A percentile compares a stretch with the other conserved stretches of the same genome.
These are phyloP conservation scores for Capillidium heterosporum DNA, from an alignment of 371 early-diverging fungal species.

Conservation along the genomic window DNA sequence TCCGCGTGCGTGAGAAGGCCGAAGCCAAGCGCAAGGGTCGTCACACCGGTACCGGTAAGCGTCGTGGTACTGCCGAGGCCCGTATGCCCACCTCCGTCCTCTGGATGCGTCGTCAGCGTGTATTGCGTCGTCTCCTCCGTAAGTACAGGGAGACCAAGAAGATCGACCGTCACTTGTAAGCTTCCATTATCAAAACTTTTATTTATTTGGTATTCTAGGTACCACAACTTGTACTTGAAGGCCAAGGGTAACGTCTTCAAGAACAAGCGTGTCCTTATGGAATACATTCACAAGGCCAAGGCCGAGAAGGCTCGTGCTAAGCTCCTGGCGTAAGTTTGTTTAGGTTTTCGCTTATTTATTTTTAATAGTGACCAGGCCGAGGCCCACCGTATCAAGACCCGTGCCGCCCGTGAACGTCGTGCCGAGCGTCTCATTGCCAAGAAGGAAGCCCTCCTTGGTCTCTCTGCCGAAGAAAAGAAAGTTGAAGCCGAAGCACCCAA, in stretches of 20 bases:
- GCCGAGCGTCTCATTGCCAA: constrained; percentile 72
- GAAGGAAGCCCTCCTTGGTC: constrained; percentile 50
- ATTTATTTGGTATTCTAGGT: constrained; percentile 17
- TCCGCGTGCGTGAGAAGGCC: constrained; percentile 82
- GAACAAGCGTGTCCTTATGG: constrained; percentile 99
- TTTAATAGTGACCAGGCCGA: constrained; percentile 80
- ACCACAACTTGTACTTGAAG: constrained; percentile 95
- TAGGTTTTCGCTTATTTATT: constrained; percentile 4
- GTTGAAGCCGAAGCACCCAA: not conserved
- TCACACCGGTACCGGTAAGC: constrained; percentile 97
- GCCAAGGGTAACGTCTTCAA: constrained; percentile 99
- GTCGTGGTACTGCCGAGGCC: constrained; percentile 97
- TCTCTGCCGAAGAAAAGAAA: constrained; percentile 10
- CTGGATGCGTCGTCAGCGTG: constrained; percentile 99
- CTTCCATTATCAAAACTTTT: not conserved
- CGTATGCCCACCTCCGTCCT: constrained; percentile 92
- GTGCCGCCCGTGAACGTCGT: constrained; percentile 91
- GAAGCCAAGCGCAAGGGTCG: constrained; percentile 98
- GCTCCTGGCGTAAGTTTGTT: constrained; percentile 44
- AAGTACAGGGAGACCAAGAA: constrained; percentile 96
- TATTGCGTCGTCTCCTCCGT: constrained; percentile 91
- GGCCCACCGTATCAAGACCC: constrained; percentile 91
- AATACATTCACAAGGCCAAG: constrained; percentile 99
- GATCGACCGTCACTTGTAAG: constrained; percentile 91
- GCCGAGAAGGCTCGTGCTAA: constrained; percentile 95